A percentile compares a stretch with the other conserved stretches of the same genome.
These are phyloP conservation scores for Xerocomellus amylosporus DNA, from an alignment of 768 basidiomycete genomes.

Conservation along the genomic window DNA sequence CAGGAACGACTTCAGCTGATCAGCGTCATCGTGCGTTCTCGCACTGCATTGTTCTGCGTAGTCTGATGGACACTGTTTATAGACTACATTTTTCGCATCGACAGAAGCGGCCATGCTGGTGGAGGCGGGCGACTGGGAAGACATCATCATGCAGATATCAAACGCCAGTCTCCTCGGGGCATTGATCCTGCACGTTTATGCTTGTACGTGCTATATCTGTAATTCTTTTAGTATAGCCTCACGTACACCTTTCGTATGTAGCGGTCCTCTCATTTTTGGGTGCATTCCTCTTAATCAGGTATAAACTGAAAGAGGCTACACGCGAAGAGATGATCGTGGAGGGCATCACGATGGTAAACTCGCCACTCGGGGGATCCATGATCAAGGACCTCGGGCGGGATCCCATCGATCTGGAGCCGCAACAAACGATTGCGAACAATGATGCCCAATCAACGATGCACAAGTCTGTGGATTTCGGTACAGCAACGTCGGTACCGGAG, in stretches of 20 bases:
- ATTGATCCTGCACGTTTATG: slow-evolving; percentile 51
- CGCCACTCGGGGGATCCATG: slow-evolving; percentile 16
- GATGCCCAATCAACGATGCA: not conserved
- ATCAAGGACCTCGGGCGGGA: slow-evolving; percentile 15
- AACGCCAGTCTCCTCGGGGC: slow-evolving; percentile 52
- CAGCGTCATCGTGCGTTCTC: slow-evolving; percentile 49
- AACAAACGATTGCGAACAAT: not conserved
- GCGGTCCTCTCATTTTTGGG: slow-evolving; percentile 52
- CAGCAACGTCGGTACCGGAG: not conserved
- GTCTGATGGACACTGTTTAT: not conserved
- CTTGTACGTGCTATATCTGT: slow-evolving; percentile 35
- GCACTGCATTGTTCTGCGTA: not conserved
- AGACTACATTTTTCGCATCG: slow-evolving; percentile 65
- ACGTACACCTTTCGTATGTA: slow-evolving; percentile 1
- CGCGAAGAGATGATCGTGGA: slow-evolving; percentile 43
- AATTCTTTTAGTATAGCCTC: not conserved
- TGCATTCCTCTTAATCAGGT: slow-evolving; percentile 54
- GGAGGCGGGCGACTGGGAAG: slow-evolving; percentile 27
- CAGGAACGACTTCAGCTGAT: slow-evolving; percentile 62
- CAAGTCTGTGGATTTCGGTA: no score
- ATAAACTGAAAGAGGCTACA: slow-evolving; percentile 53
- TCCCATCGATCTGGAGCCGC: not conserved
- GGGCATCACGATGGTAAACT: slow-evolving; percentile 20
- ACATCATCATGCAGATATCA: slow-evolving; percentile 27
- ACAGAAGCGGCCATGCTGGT: slow-evolving; percentile 53